These are phyloP conservation scores for Trichomonascaceae sp. DNA, from an alignment of 1,139 yeast species.

Conservation along the genomic window DNA sequence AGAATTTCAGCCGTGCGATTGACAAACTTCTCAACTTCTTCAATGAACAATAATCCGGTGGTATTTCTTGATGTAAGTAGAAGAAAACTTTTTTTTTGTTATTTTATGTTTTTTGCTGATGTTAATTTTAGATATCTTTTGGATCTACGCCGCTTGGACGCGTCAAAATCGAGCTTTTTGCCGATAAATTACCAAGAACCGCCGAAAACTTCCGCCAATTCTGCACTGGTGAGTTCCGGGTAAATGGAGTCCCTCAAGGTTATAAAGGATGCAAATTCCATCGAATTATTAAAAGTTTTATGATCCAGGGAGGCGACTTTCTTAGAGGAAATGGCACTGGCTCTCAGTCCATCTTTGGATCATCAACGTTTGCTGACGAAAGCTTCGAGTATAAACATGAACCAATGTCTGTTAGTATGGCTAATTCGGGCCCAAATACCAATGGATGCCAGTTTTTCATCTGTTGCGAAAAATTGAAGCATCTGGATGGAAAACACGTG, in stretches of 20 bases:
- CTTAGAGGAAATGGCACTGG: constrained; percentile 44
- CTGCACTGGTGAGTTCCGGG: constrained; percentile 48
- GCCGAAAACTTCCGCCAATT: constrained; percentile 50
- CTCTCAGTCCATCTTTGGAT: constrained; percentile 41
- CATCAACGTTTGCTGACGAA: constrained; percentile 77
- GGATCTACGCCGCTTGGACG: constrained; percentile 34
- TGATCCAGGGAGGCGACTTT: constrained; percentile 50
- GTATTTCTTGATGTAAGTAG: constrained; percentile 39
- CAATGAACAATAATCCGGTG: constrained; percentile 28
- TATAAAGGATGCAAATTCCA: constrained; percentile 76
- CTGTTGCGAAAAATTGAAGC: constrained; percentile 28
- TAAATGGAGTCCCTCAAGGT: constrained; percentile 44
- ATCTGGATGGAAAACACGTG: constrained; percentile 36
- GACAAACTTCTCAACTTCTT: neutral
- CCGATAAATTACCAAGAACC: constrained; percentile 41
- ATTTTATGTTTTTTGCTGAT: too few species aligned
- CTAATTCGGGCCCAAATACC: constrained; percentile 40
- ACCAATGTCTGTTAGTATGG: constrained; percentile 40
- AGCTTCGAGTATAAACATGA: constrained; percentile 30
- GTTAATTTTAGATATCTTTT: constrained; percentile 28
- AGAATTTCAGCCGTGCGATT: neutral
- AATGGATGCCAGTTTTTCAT: constrained; percentile 40
- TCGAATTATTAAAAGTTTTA: constrained; percentile 70
- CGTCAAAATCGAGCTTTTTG: constrained; percentile 41
- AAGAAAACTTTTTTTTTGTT: too few species aligned